Evolutionary conservation across 2,329 filamentous ascomycete genomes (phyloP).

Genomic region (Cryphonectria nitschkei): DNA sequence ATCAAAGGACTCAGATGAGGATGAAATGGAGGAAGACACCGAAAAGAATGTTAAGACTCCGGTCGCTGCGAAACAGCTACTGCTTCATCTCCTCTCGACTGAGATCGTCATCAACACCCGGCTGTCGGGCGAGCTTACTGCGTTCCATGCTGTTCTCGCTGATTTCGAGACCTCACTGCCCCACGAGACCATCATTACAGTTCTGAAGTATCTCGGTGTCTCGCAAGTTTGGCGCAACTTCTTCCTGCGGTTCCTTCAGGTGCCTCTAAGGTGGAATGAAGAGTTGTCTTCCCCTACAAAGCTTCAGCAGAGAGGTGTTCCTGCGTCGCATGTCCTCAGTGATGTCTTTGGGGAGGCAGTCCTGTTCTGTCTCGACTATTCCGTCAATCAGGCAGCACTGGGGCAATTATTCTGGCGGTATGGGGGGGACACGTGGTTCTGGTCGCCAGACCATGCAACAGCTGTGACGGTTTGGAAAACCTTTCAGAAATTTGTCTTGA

Average conservation of each 20-base stretch:
- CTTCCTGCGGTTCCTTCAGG: constrained; percentile 61
- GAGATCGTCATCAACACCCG: constrained; percentile 51
- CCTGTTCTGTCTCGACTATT: constrained; percentile 68
- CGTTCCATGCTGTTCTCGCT: constrained; percentile 51
- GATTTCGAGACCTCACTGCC: constrained; percentile 49
- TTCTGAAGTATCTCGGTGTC: constrained; percentile 63
- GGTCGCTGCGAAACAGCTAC: constrained; percentile 49
- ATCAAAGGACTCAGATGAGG: neutral
- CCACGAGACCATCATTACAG: constrained; percentile 60
- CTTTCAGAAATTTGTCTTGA: constrained; percentile 55
- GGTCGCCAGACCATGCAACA: constrained; percentile 54
- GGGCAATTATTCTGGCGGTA: constrained; percentile 63
- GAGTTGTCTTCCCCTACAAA: constrained; percentile 52
- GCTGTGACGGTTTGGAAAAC: constrained; percentile 63
- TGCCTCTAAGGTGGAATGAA: constrained; percentile 60
- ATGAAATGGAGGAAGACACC: constrained; percentile 24
- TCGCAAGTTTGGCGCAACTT: constrained; percentile 60
- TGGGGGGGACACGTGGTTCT: constrained; percentile 71
- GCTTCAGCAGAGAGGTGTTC: constrained; percentile 59
- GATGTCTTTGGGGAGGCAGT: constrained; percentile 63
- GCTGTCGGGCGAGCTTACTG: constrained; percentile 49
- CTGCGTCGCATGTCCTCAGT: constrained; percentile 62
- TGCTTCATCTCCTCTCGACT: constrained; percentile 53
- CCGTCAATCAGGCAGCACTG: constrained; percentile 60
- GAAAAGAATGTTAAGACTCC: constrained; percentile 37